Conservation (phyloP, 2,329 filamentous ascomycete genomes). For the Pseudogymnoascus sp. region DNA sequence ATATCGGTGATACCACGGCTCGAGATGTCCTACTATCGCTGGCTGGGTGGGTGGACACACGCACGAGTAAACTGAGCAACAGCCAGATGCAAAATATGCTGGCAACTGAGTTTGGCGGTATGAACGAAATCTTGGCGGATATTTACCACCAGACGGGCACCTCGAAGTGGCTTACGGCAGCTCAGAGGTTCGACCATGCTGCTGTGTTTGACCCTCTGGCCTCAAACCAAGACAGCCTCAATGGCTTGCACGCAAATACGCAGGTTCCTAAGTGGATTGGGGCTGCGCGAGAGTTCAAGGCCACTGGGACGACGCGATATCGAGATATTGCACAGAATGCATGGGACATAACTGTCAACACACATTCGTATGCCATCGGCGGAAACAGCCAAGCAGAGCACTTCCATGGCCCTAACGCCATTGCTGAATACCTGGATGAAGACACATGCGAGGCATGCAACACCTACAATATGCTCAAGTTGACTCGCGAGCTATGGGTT, state of each 20-base stretch:
- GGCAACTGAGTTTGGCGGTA: slow-evolving; percentile 45
- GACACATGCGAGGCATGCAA: slow-evolving; percentile 48
- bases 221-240: slow-evolving; percentile 36
- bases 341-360: slow-evolving; percentile 39
- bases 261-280: slow-evolving; percentile 49
- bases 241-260: slow-evolving; percentile 46
- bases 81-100: slow-evolving; percentile 42
- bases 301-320: slow-evolving; percentile 38
- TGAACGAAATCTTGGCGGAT: slow-evolving; percentile 45
- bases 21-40: slow-evolving; percentile 37
- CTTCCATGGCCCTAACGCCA: slow-evolving; percentile 40
- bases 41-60: slow-evolving; percentile 42
- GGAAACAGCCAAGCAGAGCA: slow-evolving; percentile 48
- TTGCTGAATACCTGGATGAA: slow-evolving; percentile 35
- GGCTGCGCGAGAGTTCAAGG: slow-evolving; percentile 41
- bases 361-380: slow-evolving; percentile 46
- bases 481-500: slow-evolving; percentile 44
- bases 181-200: slow-evolving; percentile 44
- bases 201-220: slow-evolving; percentile 41
- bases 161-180: slow-evolving; percentile 38
- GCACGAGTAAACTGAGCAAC: slow-evolving; percentile 37
- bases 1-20: slow-evolving; percentile 36
- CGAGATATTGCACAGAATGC: slow-evolving; percentile 43
- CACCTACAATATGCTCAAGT: slow-evolving; percentile 50
- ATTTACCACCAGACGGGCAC: slow-evolving; percentile 41